Evolutionary conservation across 208 protist species (phyloP).

Genomic region (Trypanosoma cruzi): DNA sequence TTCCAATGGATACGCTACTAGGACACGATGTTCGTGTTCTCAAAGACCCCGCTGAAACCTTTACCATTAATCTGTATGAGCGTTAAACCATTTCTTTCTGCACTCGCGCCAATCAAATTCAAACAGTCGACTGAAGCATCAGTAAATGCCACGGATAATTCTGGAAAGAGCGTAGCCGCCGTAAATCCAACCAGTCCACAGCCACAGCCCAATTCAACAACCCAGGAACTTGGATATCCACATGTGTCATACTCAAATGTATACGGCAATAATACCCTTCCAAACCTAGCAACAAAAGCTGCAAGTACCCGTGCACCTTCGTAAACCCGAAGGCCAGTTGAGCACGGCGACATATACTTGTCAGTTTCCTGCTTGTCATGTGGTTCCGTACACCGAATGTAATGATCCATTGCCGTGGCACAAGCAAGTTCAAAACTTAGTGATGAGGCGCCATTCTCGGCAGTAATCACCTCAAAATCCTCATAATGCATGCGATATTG

Average conservation of each 20-base stretch:
- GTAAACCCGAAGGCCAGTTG: constrained; percentile 73
- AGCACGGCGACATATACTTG: constrained; percentile 27
- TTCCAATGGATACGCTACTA: constrained; percentile 37
- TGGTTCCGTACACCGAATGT: constrained; percentile 39
- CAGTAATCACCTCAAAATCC: constrained; percentile 46
- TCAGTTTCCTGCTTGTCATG: background rate
- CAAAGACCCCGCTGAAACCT: background rate
- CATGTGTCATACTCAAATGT: background rate
- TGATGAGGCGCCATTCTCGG: constrained; percentile 30
- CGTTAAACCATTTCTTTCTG: constrained; percentile 3
- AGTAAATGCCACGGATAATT: constrained; percentile 46
- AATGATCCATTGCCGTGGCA: constrained; percentile 57
- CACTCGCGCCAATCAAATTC: constrained; percentile 33
- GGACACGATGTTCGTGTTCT: background rate
- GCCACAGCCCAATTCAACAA: constrained; percentile 70
- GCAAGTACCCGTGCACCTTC: constrained; percentile 66
- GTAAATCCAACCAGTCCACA: constrained; percentile 68
- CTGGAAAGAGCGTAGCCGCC: constrained; percentile 19
- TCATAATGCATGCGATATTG: constrained; percentile 38
- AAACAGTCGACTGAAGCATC: constrained; percentile 61
- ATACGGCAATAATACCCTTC: constrained; percentile 24
- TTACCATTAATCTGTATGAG: constrained; percentile 2
- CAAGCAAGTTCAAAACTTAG: constrained; percentile 51
- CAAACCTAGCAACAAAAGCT: constrained; percentile 51
- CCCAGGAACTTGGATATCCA: constrained; percentile 10